These are phyloP conservation scores for Nicotiana benthamiana DNA, from an alignment of 257 asterid genomes.

Conservation along the genomic window DNA sequence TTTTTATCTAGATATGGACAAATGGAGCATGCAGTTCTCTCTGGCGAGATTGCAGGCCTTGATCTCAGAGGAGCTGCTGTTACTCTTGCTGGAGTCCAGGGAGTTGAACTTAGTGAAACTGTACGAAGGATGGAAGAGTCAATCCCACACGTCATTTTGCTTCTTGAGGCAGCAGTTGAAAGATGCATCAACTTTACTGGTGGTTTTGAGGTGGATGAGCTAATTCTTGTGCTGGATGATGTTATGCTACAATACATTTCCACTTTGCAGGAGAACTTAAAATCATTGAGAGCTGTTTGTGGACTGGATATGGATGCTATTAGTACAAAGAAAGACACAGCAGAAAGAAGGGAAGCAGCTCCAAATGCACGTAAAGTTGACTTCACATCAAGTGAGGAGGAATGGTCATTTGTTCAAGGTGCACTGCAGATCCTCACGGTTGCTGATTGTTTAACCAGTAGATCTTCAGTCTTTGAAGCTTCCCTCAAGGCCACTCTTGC, in stretches of 20 bases:
- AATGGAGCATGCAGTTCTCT: slow-evolving; percentile 83
- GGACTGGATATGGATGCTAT: slow-evolving; percentile 68
- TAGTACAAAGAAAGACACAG: slow-evolving; percentile 60
- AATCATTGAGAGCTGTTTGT: slow-evolving; percentile 75
- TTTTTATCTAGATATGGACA: slow-evolving; percentile 67
- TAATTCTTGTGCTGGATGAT: slow-evolving; percentile 82
- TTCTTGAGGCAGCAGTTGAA: slow-evolving; percentile 92
- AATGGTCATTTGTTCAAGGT: slow-evolving; percentile 97
- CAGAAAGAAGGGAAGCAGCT: slow-evolving; percentile 64
- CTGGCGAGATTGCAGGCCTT: slow-evolving; percentile 74
- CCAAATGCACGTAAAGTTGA: slow-evolving; percentile 61
- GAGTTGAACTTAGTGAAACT: slow-evolving; percentile 97
- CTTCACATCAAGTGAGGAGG: slow-evolving; percentile 80
- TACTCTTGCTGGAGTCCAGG: slow-evolving; percentile 85
- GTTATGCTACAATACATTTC: slow-evolving; percentile 73
- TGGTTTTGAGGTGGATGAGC: slow-evolving; percentile 94
- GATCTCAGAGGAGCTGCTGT: slow-evolving; percentile 93
- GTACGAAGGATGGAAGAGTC: slow-evolving; percentile 98
- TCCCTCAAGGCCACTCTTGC: slow-evolving; percentile 89
- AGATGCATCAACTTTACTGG: slow-evolving; percentile 94
- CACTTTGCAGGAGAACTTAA: slow-evolving; percentile 77
- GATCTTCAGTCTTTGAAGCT: slow-evolving; percentile 95
- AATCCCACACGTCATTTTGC: slow-evolving; percentile 74
- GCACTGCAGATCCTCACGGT: slow-evolving; percentile 94
- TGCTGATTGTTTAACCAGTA: slow-evolving; percentile 79